Percentiles rank a stretch among this genome's conserved stretches.
phyloP scores from a whole-genome alignment of 257 asterid species.

The Solanum neorickii region DNA sequence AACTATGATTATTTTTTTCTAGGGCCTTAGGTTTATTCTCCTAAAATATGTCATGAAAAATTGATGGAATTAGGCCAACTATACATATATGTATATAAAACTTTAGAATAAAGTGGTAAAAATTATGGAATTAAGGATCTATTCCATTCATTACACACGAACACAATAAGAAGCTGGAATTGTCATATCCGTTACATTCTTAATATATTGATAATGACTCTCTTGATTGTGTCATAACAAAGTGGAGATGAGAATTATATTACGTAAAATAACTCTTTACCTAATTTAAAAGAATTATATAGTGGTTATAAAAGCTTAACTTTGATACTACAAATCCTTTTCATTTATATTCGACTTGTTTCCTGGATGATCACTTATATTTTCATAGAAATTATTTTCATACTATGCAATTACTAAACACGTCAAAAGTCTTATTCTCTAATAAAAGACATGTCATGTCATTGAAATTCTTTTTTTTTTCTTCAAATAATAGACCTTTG shows the following conservation, averaged over 20 bases:
- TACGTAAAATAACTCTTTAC: neutral
- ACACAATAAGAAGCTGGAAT: neutral
- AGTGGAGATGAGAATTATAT: neutral
- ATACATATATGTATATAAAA: constrained; percentile 2
- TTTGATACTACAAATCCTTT: neutral
- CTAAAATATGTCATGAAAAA: constrained; percentile 8
- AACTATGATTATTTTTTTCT: neutral
- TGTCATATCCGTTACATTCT: constrained; percentile 6
- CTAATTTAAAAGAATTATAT: neutral
- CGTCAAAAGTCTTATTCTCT: neutral
- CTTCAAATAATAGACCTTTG: too few species aligned
- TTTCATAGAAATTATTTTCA: neutral
- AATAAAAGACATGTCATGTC: neutral
- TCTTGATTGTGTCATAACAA: constrained; percentile 4
- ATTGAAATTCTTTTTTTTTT: neutral
- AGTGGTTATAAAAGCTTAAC: neutral
- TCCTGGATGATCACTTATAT: neutral
- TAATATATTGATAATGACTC: constrained; percentile 9
- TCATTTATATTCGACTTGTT: neutral
- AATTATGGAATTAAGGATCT: constrained; percentile 24
- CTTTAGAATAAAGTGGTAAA: constrained; percentile 34
- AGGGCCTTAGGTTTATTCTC: constrained; percentile 14
- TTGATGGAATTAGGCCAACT: constrained; percentile 18
- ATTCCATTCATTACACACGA: constrained; percentile 14
- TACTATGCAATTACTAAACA: neutral